Evolutionary conservation across 345 rosid species (phyloP), one percentile per base, ranked within the genome.

Genomic region (Salix suchowensis): DNA sequence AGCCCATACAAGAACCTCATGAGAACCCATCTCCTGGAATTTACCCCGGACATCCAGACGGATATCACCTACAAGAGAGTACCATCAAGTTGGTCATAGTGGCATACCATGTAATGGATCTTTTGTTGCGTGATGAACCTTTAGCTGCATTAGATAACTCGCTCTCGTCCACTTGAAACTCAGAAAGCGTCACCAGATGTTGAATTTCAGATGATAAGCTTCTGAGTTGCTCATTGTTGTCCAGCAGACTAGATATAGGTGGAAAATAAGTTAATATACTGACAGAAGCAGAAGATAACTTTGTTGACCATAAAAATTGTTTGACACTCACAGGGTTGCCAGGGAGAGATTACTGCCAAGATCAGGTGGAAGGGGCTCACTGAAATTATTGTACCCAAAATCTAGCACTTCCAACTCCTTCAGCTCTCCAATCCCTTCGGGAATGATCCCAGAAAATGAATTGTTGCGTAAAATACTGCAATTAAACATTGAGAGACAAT

Each of bases 391-490:
- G 65, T 75, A 84, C 84, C 91, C 89, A 79, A 95, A 84, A 81
- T 95, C 98, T 88, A 95, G 87, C 77, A 83, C 77, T 82, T 93
- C 90, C 80, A 95, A 85, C 83, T 84, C 90, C 80, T 84, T 88
- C 85, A 95, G 46, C 67, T 87, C 82, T 79, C 88, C 80, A 58
- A 93, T 81, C 86, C 90, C 98, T 77, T 86, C 69, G 68, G 98
- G 98, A 72, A 93, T 79, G 68, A 40, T 76, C 42, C 98, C 97
- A 32, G 75, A 78, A 75, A 95, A 90, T n/a, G 98, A 90, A 75
- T 93, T 93, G 88, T 95, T 93, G 84, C 97, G 91, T 37, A 95
- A 83, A 65, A 87, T 82, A 65, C 98, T 95, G 87, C 62, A 4
- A n/a, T 48, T 23, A 71, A 72, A 77, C 65, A 21, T 36, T 52